Conservation (phyloP, 805 yeast species). For the Suhomyces emberorum region DNA sequence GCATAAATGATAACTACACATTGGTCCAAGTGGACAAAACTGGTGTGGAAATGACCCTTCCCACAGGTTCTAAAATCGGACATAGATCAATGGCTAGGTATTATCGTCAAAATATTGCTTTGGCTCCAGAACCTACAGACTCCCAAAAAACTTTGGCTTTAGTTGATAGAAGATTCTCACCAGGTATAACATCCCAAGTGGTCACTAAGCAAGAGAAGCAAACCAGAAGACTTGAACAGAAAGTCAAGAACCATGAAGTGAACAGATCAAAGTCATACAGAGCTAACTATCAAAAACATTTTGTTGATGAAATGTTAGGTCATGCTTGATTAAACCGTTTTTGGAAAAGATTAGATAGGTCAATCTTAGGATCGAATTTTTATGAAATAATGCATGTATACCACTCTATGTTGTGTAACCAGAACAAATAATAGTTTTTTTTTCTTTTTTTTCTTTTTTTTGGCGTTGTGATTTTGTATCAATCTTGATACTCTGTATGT, state of each 20-base stretch:
- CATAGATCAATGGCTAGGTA: slow-evolving; percentile 74
- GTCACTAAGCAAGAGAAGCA: slow-evolving; percentile 34
- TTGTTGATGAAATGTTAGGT: slow-evolving; percentile 66
- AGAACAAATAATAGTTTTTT: too few species aligned
- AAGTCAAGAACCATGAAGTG: slow-evolving; percentile 20
- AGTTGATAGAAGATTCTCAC: slow-evolving; percentile 57
- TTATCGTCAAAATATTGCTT: slow-evolving; percentile 56
- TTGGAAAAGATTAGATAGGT: too few species aligned
- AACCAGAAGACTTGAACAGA: slow-evolving; percentile 20
- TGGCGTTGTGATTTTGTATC: too few species aligned
- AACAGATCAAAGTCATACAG: slow-evolving; percentile 24
- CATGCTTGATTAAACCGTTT: slow-evolving; percentile 7
- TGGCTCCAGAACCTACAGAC: slow-evolving; percentile 44
- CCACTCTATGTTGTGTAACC: too few species aligned
- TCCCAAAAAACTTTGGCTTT: slow-evolving; percentile 74
- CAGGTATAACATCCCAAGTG: slow-evolving; percentile 30
- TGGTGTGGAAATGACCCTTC: slow-evolving; percentile 67
- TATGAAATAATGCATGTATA: too few species aligned
- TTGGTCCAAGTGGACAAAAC: slow-evolving; percentile 47
- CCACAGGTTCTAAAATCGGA: slow-evolving; percentile 76
- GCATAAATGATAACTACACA: slow-evolving; percentile 22
- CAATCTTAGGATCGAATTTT: too few species aligned
- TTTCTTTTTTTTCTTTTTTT: too few species aligned
- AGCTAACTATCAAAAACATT: slow-evolving; percentile 41
- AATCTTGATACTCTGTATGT: too few species aligned